Percentiles rank a stretch among this genome's conserved stretches.
These are phyloP conservation scores for Tetrastigma voinierianum DNA, from an alignment of 164 flowering plant species.

Conservation along the genomic window DNA sequence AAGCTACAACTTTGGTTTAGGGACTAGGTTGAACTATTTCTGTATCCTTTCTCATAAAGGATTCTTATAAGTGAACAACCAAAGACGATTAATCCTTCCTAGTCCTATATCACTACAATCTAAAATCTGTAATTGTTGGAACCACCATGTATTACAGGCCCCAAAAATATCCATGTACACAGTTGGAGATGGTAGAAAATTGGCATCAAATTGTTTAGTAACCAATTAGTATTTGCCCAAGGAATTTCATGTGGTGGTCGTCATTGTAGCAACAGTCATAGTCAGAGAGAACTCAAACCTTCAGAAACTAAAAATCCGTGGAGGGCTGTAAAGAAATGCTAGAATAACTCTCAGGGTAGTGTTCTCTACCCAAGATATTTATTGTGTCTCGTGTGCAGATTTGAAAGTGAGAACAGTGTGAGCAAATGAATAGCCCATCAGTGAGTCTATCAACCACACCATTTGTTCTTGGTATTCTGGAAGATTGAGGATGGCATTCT, in stretches of 20 bases:
- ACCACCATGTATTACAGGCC: no score
- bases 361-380: constrained; percentile 76
- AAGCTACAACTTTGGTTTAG: no score
- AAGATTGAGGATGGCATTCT: constrained; percentile 88
- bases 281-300: constrained; percentile 44
- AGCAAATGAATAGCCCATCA: constrained; percentile 72
- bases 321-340: constrained; percentile 90
- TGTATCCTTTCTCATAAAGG: no score
- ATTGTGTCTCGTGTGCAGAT: constrained; percentile 67
- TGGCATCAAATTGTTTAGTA: no score
- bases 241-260: neutral
- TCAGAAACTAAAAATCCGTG: constrained; percentile 84
- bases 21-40: no score
- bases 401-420: constrained; percentile 68
- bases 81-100: no score
- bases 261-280: neutral
- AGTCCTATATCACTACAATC: no score
- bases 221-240: no score
- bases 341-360: constrained; percentile 94
- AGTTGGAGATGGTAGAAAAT: no score
- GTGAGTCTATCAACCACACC: constrained; percentile 93
- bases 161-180: no score
- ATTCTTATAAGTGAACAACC: no score
- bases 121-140: no score
- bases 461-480: constrained; percentile 90